Evolutionary conservation across 1,284 basidiomycete genomes (phyloP).

Genomic region (Salmacisia buchloeana): DNA sequence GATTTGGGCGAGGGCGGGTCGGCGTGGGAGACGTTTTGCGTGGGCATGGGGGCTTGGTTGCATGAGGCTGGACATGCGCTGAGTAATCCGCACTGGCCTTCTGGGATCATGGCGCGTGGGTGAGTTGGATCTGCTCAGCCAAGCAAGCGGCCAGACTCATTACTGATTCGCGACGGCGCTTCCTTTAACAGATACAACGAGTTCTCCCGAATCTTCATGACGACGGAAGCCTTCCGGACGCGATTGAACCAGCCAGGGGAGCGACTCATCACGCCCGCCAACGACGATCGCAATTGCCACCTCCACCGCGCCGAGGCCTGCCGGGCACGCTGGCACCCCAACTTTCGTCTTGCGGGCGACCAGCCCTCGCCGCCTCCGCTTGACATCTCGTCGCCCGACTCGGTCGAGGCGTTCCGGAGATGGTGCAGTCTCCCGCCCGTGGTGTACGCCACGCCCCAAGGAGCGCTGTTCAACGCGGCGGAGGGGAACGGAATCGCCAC

Average conservation of each 20-base stretch:
- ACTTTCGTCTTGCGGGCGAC: conserved; percentile 23
- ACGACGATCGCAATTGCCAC: conserved; percentile 27
- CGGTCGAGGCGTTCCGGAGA: conserved; percentile 18
- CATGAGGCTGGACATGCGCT: conserved; percentile 31
- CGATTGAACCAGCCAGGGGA: conserved; percentile 9
- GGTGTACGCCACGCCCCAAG: neutral
- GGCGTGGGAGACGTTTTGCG: conserved; percentile 30
- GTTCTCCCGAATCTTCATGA: conserved; percentile 36
- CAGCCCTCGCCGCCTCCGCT: conserved; percentile 20
- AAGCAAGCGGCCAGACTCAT: neutral
- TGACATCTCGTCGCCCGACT: conserved; percentile 17
- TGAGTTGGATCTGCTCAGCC: neutral
- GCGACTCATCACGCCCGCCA: conserved; percentile 16
- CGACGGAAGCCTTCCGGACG: conserved; percentile 20
- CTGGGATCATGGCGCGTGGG: conserved; percentile 27
- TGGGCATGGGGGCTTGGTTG: conserved; percentile 30
- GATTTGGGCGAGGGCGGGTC: conserved; percentile 26
- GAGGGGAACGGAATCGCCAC: conserved; percentile 13
- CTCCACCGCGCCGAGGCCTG: conserved; percentile 27
- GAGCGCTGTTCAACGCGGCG: neutral
- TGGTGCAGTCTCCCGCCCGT: conserved; percentile 18
- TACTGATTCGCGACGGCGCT: too few relatives aligned
- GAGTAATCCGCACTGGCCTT: conserved; percentile 26
- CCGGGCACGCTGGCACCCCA: conserved; percentile 30
- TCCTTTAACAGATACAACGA: conserved; percentile 25